A percentile compares a stretch with the other conserved stretches of the same genome.
Conservation (phyloP, 495 filamentous ascomycete genomes). For the Thermochaetoides thermophila region DNA sequence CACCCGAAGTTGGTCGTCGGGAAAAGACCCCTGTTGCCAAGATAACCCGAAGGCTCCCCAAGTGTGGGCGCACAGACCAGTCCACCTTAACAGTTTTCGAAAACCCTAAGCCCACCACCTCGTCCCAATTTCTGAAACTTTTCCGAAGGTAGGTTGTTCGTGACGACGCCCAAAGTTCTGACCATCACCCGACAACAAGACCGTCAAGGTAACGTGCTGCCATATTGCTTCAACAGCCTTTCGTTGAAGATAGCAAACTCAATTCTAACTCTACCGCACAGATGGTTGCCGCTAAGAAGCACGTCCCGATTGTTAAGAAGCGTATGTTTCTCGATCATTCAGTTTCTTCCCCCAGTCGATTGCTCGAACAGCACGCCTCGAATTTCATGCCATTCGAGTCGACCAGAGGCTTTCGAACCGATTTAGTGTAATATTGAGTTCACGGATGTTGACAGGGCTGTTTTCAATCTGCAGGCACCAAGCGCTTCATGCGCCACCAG, state of each 20-base stretch:
- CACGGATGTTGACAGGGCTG: constrained; percentile 12
- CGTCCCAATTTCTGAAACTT: constrained; percentile 21
- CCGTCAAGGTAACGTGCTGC: constrained; percentile 30
- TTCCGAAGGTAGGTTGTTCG: constrained; percentile 21
- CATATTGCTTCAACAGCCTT: constrained; percentile 1
- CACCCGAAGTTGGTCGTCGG: not conserved
- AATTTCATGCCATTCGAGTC: constrained; percentile 1
- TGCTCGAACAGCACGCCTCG: constrained; percentile 2
- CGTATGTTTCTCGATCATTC: constrained; percentile 50
- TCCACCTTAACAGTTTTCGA: constrained; percentile 18
- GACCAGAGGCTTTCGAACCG: not conserved
- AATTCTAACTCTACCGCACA: constrained; percentile 31
- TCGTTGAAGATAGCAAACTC: not conserved
- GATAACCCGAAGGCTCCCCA: constrained; percentile 1
- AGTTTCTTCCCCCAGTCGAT: constrained; percentile 7
- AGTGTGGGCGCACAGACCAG: constrained; percentile 12
- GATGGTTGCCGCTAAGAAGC: constrained; percentile 98
- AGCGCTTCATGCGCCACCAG: constrained; percentile 90
- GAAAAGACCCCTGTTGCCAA: too few species aligned
- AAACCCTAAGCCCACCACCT: constrained; percentile 23
- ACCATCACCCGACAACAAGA: constrained; percentile 29
- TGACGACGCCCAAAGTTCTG: constrained; percentile 24
- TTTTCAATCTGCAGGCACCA: constrained; percentile 56
- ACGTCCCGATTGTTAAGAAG: constrained; percentile 99
- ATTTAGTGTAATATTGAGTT: constrained; percentile 1